These are phyloP conservation scores for Pyracantha coccinea DNA, from an alignment of 331 rosid genomes.

Conservation along the genomic window DNA sequence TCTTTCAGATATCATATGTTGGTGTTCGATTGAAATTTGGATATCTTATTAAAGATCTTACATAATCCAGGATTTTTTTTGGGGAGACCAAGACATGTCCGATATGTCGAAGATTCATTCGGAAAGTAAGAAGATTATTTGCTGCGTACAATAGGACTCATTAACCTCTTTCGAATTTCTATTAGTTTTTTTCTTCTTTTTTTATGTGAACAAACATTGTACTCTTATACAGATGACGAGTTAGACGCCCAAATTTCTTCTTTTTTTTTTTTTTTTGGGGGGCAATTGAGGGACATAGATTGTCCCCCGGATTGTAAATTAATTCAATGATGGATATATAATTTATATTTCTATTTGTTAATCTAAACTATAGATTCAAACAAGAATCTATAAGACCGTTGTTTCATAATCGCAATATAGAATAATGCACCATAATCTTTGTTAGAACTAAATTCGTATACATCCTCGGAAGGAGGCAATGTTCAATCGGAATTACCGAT, in stretches of 20 bases:
- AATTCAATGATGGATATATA: background rate
- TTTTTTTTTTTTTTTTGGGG: background rate
- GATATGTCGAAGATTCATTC: conserved; percentile 25
- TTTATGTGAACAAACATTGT: background rate
- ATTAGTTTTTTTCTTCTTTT: background rate
- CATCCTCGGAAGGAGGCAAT: no score
- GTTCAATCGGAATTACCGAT: no score
- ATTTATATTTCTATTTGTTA: background rate
- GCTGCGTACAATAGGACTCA: background rate
- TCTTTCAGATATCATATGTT: background rate
- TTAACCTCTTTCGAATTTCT: background rate
- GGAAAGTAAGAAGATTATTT: conserved; percentile 26
- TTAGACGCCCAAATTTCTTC: background rate
- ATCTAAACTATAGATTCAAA: background rate
- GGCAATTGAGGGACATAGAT: background rate
- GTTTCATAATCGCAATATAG: background rate
- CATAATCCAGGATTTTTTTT: conserved; percentile 22
- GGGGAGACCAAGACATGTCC: conserved; percentile 35
- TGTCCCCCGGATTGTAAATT: background rate
- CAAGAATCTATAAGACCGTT: background rate
- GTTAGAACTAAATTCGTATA: no score
- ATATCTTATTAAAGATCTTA: background rate
- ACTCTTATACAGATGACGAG: no score
- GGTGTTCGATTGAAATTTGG: background rate
- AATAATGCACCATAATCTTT: background rate